A percentile compares a stretch with the other conserved stretches of the same genome.
These are phyloP conservation scores for Blastocystis sp. DNA, from an alignment of 352 stramenopile genomes.

Conservation along the genomic window DNA sequence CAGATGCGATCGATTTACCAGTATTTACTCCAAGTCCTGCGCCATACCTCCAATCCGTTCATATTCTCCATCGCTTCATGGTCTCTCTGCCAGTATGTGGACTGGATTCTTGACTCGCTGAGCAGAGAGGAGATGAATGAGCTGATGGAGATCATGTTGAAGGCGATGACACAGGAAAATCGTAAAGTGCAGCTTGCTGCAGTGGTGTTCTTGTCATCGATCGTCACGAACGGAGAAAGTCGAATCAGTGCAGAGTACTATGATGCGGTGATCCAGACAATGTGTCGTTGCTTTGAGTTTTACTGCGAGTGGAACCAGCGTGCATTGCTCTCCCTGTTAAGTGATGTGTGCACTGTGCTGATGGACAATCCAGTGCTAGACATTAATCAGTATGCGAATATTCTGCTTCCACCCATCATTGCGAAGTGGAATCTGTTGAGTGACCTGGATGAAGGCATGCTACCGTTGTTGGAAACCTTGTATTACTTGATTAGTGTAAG, in stretches of 20 bases:
- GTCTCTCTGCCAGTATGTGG: not conserved
- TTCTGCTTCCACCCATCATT: constrained; percentile 31
- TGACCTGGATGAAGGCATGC: constrained; percentile 39
- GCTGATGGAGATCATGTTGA: not conserved
- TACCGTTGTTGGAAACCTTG: constrained; percentile 30
- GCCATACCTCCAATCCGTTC: not conserved
- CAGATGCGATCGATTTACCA: not conserved
- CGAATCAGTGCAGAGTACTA: not conserved
- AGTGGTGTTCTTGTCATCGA: not conserved
- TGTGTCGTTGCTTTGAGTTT: constrained; percentile 34
- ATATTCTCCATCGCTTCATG: not conserved
- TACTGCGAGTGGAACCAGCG: constrained; percentile 28
- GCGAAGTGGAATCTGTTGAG: constrained; percentile 26
- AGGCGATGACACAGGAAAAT: not conserved
- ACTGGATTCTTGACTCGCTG: not conserved
- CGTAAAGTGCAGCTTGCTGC: constrained; percentile 4
- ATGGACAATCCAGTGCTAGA: not conserved
- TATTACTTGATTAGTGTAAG: constrained; percentile 48
- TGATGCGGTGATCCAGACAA: constrained; percentile 13
- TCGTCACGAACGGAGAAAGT: not conserved
- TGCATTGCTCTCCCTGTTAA: not conserved
- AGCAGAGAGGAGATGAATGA: not conserved
- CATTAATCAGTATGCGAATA: constrained; percentile 1
- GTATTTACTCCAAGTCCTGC: not conserved
- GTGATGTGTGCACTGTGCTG: constrained; percentile 1